These are phyloP conservation scores for Globisporangium carolinianum DNA, from an alignment of 352 stramenopile genomes.

Conservation along the genomic window DNA sequence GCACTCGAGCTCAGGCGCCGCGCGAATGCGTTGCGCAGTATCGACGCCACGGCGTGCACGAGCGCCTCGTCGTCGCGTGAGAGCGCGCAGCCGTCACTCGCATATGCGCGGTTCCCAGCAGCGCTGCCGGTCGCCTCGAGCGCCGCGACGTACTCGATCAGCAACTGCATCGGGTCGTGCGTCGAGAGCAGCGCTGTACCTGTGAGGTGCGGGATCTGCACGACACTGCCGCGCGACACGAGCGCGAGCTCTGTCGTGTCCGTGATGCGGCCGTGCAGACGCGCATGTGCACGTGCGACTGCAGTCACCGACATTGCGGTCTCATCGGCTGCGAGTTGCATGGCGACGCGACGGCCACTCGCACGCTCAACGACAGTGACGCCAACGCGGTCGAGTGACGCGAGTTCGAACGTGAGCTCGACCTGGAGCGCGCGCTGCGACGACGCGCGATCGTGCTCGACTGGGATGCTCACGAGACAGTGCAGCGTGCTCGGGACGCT, in stretches of 20 bases:
- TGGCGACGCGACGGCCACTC: slow-evolving; percentile 1
- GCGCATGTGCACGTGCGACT: slow-evolving; percentile 16
- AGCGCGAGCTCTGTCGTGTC: slow-evolving; percentile 7
- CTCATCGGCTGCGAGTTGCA: slow-evolving; percentile 18
- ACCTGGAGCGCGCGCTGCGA: slow-evolving; percentile 24
- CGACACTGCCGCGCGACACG: slow-evolving; percentile 5
- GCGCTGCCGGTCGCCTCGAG: slow-evolving; percentile 1
- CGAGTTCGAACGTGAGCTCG: slow-evolving; percentile 24
- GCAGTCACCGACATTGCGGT: slow-evolving; percentile 19
- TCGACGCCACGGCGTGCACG: slow-evolving; percentile 4
- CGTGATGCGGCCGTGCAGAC: slow-evolving; percentile 7
- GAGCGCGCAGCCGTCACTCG: background rate
- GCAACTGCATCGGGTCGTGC: slow-evolving; percentile 5
- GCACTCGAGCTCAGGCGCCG: background rate
- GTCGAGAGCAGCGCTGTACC: slow-evolving; percentile 8
- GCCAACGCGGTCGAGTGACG: slow-evolving; percentile 12
- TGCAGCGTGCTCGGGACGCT: slow-evolving; percentile 7
- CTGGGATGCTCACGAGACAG: slow-evolving; percentile 15
- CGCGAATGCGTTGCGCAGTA: too few relatives aligned
- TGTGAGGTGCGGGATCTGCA: slow-evolving; percentile 13
- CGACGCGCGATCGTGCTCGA: slow-evolving; percentile 14
- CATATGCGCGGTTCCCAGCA: background rate
- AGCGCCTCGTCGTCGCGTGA: slow-evolving; percentile 7
- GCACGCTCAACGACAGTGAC: slow-evolving; percentile 8
- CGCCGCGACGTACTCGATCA: slow-evolving; percentile 9